phyloP scores from a whole-genome alignment of 805 yeast species.

The Jamesozyma rosinii region DNA sequence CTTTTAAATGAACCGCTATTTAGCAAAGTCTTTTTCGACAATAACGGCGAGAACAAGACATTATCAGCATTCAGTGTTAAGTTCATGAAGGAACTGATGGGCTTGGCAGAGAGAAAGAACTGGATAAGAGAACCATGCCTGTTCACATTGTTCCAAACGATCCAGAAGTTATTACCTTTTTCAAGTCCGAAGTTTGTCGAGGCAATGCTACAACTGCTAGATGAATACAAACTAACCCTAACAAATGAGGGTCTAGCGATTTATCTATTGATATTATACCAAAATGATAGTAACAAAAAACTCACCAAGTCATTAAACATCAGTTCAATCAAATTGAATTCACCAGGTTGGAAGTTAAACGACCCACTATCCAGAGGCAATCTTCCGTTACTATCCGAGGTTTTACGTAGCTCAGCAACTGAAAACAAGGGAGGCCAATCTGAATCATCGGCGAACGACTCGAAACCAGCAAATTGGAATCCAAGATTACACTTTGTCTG shows the following conservation, averaged over 20 bases:
- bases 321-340: conserved; percentile 11
- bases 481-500: conserved; percentile 72
- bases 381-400: conserved; percentile 48
- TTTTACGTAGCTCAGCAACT: conserved; percentile 46
- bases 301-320: not conserved
- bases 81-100: conserved; percentile 42
- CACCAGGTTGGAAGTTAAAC: conserved; percentile 51
- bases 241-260: conserved; percentile 77
- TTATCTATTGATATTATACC: conserved; percentile 34
- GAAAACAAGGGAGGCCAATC: conserved; percentile 24
- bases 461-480: conserved; percentile 60
- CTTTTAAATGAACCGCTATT: conserved; percentile 47
- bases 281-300: conserved; percentile 2
- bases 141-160: conserved; percentile 55
- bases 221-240: conserved; percentile 46
- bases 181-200: conserved; percentile 14
- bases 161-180: conserved; percentile 25
- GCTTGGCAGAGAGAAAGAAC: conserved; percentile 53
- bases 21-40: conserved; percentile 23
- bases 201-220: conserved; percentile 36
- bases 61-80: conserved; percentile 28
- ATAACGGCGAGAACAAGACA: conserved; percentile 10
- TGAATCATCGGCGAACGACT: conserved; percentile 17
- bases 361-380: conserved; percentile 73
- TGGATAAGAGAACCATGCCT: conserved; percentile 83